Evolutionary conservation across 2,329 filamentous ascomycete genomes (phyloP), one percentile per base, ranked within the genome.

Genomic region (Colletotrichum australisinense): DNA sequence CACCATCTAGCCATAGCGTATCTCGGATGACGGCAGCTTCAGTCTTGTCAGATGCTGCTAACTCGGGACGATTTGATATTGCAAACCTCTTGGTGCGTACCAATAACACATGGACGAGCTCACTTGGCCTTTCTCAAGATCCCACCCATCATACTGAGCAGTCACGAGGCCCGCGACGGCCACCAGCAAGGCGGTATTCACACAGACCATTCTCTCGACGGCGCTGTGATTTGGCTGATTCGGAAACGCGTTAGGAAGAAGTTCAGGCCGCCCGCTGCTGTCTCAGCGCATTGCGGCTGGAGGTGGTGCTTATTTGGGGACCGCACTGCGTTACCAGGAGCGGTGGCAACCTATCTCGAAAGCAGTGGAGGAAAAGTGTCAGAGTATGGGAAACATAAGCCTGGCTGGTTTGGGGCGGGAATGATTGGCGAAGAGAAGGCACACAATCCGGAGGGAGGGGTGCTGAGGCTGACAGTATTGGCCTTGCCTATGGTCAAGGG

Each of bases 1-100:
- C 92, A 49, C 92, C 92, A 78, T 94, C 91, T 26, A 94, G 80
- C 77, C 92, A 93, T 19, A 93, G 81, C 2, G 87, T 91, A 76
- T 93, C 90, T 55, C 87, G 87, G 46, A 93, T 81, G 3, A 91
- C 81, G 49, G 88, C 87, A 74, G 86, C 91, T 92, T 63, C 7
- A 46, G 19, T 42, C 6, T 30, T 4, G 24, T 46, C 35, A 63
- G 30, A 24, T 14, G 5, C 3, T 16, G 4, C 5, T 4, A 3
- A 2, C n/a, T 24, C 1, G 24, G 26, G 7, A 16, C n/a, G 22
- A 4, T 12, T 14, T 1, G 46, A n/a, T 12, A 19, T 16, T 35
- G 68, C 78, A 72, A 77, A 85, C 85, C 84, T 83, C 85, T 81
- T 16, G 83, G 82, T 76, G 85, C 81, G 63, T 79, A 65, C 92